These are phyloP conservation scores for Hibiscus tridactylites DNA, from an alignment of 345 rosid genomes.

Conservation along the genomic window DNA sequence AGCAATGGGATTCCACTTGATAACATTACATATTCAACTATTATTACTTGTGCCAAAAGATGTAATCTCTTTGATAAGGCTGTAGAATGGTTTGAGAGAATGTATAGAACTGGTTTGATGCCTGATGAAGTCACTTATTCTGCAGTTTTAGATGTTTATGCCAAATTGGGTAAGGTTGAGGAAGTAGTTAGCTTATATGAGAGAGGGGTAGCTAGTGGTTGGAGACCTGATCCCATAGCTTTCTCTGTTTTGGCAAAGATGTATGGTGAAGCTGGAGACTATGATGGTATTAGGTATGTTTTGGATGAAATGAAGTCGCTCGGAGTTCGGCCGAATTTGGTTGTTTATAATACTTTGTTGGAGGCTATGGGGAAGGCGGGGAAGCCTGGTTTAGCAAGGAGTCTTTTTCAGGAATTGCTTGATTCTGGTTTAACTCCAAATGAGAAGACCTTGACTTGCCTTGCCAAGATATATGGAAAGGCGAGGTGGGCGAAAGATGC, in stretches of 20 bases:
- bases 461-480: slow-evolving; percentile 79
- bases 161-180: slow-evolving; percentile 69
- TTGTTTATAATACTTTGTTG: slow-evolving; percentile 75
- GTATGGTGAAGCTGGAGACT: slow-evolving; percentile 89
- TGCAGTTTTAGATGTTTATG: slow-evolving; percentile 74
- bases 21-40: slow-evolving; percentile 91
- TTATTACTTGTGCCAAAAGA: slow-evolving; percentile 79
- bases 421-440: slow-evolving; percentile 63
- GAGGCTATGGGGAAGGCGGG: slow-evolving; percentile 88
- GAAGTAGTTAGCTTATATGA: slow-evolving; percentile 85
- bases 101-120: slow-evolving; percentile 88
- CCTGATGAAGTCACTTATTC: slow-evolving; percentile 95
- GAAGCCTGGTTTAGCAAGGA: slow-evolving; percentile 83
- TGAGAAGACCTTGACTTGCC: slow-evolving; percentile 73
- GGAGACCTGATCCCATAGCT: slow-evolving; percentile 77
- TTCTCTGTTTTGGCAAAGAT: slow-evolving; percentile 79
- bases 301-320: slow-evolving; percentile 71
- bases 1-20: slow-evolving; percentile 65
- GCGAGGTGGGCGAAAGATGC: slow-evolving; percentile 91
- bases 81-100: slow-evolving; percentile 86
- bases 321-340: slow-evolving; percentile 72
- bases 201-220: slow-evolving; percentile 85
- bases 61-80: slow-evolving; percentile 67
- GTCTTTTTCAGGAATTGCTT: slow-evolving; percentile 70
- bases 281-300: slow-evolving; percentile 90